Percentiles rank a stretch among this genome's conserved stretches.
These are phyloP conservation scores for Malus domestica DNA, from an alignment of 306 rosid species.

Conservation along the genomic window ASM211411v1 NC_041799.1:2116501-2117000, in stretches of 20 bases:
- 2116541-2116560: neutral
- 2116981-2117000: constrained; percentile 50
- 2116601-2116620: neutral
- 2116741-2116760: constrained; percentile 5
- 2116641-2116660: neutral
- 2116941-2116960: constrained; percentile 63
- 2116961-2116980: constrained; percentile 58
- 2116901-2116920: constrained; percentile 34
- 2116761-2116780: constrained; percentile 38
- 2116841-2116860: constrained; percentile 65
- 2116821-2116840: constrained; percentile 47
- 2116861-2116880: constrained; percentile 57
- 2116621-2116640: neutral
- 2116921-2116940: constrained; percentile 41
- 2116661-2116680: neutral
- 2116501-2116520: neutral
- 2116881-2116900: constrained; percentile 51
- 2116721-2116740: neutral
- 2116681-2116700: neutral
- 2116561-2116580: neutral
- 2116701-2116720: neutral
- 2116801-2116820: constrained; percentile 45
- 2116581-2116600: neutral
- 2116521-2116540: neutral
- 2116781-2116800: constrained; percentile 41